phyloP scores from a whole-genome alignment of 2,329 filamentous ascomycete genomes.

The Cyphellophora europaea region DNA sequence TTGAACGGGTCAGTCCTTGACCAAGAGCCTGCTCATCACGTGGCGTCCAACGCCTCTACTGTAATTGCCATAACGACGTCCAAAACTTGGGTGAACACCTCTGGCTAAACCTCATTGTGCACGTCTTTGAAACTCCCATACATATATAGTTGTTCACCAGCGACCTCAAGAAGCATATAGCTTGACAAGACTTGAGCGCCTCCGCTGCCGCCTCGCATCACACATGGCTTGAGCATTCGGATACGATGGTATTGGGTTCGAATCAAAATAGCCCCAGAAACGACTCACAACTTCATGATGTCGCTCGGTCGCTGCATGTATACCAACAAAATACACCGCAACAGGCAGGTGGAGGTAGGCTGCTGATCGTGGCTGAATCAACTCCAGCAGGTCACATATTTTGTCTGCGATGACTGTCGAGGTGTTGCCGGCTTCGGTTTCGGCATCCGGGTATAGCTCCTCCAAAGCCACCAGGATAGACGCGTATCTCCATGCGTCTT shows the following conservation, averaged over 20 bases:
- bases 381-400: slow-evolving; percentile 1
- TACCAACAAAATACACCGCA: slow-evolving; percentile 2
- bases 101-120: too few relatives aligned
- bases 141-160: too few relatives aligned
- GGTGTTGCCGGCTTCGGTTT: background rate
- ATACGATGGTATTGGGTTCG: background rate
- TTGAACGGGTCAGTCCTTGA: too few relatives aligned
- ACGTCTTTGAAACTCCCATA: too few relatives aligned
- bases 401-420: slow-evolving; percentile 1
- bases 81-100: too few relatives aligned
- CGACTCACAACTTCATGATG: background rate
- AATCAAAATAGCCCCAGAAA: slow-evolving; percentile 3
- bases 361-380: slow-evolving; percentile 1
- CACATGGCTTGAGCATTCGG: slow-evolving; percentile 1
- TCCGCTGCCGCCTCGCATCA: background rate
- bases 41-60: too few relatives aligned
- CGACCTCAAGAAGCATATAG: too few relatives aligned
- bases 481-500: slow-evolving; percentile 3
- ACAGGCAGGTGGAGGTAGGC: slow-evolving; percentile 1
- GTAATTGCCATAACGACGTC: too few relatives aligned
- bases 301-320: slow-evolving; percentile 1
- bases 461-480: slow-evolving; percentile 1
- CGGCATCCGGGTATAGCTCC: slow-evolving; percentile 1
- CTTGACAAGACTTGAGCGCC: too few relatives aligned
- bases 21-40: too few relatives aligned